Evolutionary conservation across 148 eudicot species (phyloP), one percentile per base, ranked within the genome.

Genomic region (Diospyros lotus): DNA sequence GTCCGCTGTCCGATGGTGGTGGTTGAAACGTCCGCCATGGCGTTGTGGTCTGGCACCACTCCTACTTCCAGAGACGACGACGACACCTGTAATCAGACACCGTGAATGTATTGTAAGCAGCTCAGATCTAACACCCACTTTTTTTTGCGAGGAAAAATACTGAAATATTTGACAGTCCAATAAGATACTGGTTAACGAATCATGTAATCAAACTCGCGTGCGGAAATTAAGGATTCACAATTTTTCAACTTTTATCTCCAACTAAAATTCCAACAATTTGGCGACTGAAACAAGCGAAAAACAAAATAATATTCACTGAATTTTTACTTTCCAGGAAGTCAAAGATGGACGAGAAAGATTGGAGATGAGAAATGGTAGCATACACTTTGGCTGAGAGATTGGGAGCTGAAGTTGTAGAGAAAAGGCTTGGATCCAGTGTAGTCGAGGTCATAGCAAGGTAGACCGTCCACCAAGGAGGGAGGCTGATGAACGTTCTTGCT

Each of bases 31-130:
- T 89, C 96, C 0, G 76, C 76, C 83, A 85, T 77, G 3, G 81
- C 78, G 12, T 76, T 80, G 71, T 87, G 86, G 42, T 92, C 97
- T 3, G 97, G 97, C 58, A 93, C 97, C 54, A 93, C 91, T 38
- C 97, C 93, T 1, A 79, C 93, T 2, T 93, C 97, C 81, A 85
- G 15, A 28, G 88, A 85, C 4, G 98, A 93, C 0, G 92, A 89
- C 0, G 97, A 90, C 13, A 92, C 82, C 93, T 92, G 88, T 41
- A 15, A 2, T 5, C 10, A 41, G 7, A 18, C 5, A 3, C 12
- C 28, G 28, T 28, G 28, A 28, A 28, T 28, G 28, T 28, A 28
- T 28, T 28, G 28, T 28, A 28, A 28, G 28, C 28, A 28, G 28
- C 28, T 28, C 28, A 28, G 28, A 28, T 28, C 28, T 28, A 28